Conservation (phyloP, 176 grass and related monocot genomes). For the Triticum monococcum region DNA sequence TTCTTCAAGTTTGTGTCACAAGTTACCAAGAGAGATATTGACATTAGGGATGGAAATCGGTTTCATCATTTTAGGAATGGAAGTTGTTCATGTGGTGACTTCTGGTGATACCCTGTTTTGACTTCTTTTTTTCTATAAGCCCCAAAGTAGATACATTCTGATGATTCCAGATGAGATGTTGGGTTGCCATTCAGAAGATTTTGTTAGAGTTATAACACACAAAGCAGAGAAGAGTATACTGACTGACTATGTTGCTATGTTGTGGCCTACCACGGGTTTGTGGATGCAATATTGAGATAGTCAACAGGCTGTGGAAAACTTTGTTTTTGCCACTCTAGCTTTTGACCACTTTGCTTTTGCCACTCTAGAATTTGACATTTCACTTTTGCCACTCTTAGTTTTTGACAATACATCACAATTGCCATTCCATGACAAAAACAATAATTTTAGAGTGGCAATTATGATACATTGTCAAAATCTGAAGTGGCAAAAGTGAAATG, state of each 20-base stretch:
- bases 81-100: slow-evolving; percentile 81
- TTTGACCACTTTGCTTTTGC: no score
- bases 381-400: no score
- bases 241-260: not conserved
- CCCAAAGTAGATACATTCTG: slow-evolving; percentile 24
- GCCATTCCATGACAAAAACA: no score
- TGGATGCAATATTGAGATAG: not conserved
- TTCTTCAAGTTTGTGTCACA: slow-evolving; percentile 73
- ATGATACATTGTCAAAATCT: no score
- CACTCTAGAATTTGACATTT: no score
- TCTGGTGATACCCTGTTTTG: slow-evolving; percentile 54
- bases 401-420: no score
- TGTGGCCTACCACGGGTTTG: not conserved
- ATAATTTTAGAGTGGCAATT: no score
- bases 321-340: no score
- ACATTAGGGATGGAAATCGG: slow-evolving; percentile 77
- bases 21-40: slow-evolving; percentile 67
- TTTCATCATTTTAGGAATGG: slow-evolving; percentile 85
- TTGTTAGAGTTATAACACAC: slow-evolving; percentile 9
- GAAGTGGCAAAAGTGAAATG: no score
- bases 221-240: not conserved
- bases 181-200: slow-evolving; percentile 4
- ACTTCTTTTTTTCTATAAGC: not conserved
- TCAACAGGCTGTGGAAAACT: not conserved
- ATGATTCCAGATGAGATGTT: slow-evolving; percentile 13